Base-by-base conservation (phyloP, 805 yeast species). In the Kluyveromyces siamensis region DNA sequence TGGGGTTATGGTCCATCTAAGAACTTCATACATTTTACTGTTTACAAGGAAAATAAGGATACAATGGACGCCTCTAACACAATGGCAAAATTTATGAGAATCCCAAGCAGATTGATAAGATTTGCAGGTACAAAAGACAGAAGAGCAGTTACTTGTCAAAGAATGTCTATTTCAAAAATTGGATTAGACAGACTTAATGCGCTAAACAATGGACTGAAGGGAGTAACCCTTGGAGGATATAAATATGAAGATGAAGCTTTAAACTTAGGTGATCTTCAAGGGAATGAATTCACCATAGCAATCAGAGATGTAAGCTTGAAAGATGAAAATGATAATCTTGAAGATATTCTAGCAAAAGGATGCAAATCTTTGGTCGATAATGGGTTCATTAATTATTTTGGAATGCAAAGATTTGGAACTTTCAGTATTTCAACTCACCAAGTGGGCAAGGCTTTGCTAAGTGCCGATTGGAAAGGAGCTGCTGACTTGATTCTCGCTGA, bases 381-480 rank as follows among this genome's bases (percentile, higher is more conserved):
- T 27, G 99, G 99, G 0, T 93, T 87, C 60, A 84, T 93, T 54
- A 93, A 93, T 66, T 93, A 93, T 62, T 93, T 77, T 64, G 99
- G 99, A n/a, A 84, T 93, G 90, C 99, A 93, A 71, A 74, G 99
- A 61, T 93, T 93, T 65, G 99, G 99, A 27, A 90, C 99, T 0
- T 91, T 88, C 61, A 86, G 96, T 11, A 75, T 89, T 27, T 87
- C 98, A 2, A 90, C 99, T 0, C 97, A 93, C 66, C 77, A 75
- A 30, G 73, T 90, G 47, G 99, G 99, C 44, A 79, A 78, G 52
- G 75, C 75, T 52, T 72, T 91, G 27, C 69, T 93, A 45, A 73
- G 79, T 44, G 79, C 78, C 36, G 81, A 89, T 49, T 93, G 95
- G 89, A 76, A 84, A 56, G 74, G 72, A 13, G 96, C 95, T 1